These are phyloP conservation scores for Pseudoturritis turrita DNA, from an alignment of 345 rosid species.

Conservation along the genomic window DNA sequence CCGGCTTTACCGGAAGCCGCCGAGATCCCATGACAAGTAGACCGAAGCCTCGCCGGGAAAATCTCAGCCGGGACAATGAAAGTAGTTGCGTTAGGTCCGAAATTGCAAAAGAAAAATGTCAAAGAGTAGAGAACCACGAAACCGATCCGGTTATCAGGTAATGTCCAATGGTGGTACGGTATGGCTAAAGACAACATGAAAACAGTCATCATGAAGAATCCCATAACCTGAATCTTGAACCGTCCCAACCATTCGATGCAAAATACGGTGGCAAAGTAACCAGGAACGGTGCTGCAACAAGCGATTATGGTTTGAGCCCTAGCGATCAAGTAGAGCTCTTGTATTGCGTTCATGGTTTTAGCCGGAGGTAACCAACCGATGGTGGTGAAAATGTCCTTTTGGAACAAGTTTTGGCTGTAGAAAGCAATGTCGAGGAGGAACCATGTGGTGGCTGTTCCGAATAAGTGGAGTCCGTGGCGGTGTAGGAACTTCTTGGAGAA, in stretches of 20 bases:
- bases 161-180: slow-evolving; percentile 72
- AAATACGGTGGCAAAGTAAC: slow-evolving; percentile 53
- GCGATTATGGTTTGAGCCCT: slow-evolving; percentile 66
- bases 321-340: slow-evolving; percentile 54
- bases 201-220: slow-evolving; percentile 55
- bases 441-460: slow-evolving; percentile 65
- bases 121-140: slow-evolving; percentile 58
- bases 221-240: slow-evolving; percentile 47
- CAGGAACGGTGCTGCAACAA: slow-evolving; percentile 68
- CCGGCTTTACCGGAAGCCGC: slow-evolving; percentile 68
- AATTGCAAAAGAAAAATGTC: slow-evolving; percentile 74
- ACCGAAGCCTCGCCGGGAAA: slow-evolving; percentile 71
- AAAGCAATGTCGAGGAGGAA: slow-evolving; percentile 71
- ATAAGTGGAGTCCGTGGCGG: slow-evolving; percentile 55
- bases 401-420: slow-evolving; percentile 71
- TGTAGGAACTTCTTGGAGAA: slow-evolving; percentile 40
- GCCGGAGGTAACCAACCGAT: slow-evolving; percentile 74
- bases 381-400: slow-evolving; percentile 66
- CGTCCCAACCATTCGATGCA: slow-evolving; percentile 51
- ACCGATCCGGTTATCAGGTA: slow-evolving; percentile 40
- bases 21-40: slow-evolving; percentile 82
- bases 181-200: slow-evolving; percentile 62
- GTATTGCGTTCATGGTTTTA: slow-evolving; percentile 58
- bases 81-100: slow-evolving; percentile 80
- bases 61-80: slow-evolving; percentile 76